Evolutionary conservation across 2,329 filamentous ascomycete species (phyloP).

Genomic region (Ambrosiella xylebori): DNA sequence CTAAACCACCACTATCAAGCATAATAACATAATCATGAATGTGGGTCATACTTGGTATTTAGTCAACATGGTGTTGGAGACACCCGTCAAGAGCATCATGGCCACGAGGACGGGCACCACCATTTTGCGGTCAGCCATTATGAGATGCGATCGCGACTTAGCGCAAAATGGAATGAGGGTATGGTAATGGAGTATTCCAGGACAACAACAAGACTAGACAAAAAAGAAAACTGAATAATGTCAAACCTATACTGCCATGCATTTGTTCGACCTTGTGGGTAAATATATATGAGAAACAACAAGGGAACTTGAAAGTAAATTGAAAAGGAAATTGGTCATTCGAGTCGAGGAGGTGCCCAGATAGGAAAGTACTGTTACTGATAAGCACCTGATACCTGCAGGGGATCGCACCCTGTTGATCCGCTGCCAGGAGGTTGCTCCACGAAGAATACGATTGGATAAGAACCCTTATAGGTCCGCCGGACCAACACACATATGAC

Average conservation of each 20-base stretch:
- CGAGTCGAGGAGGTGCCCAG: neutral
- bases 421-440: neutral
- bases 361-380: slow-evolving; percentile 4
- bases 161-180: neutral
- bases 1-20: neutral
- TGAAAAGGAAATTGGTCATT: neutral
- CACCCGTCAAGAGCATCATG: slow-evolving; percentile 93
- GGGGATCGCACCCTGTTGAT: neutral
- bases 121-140: slow-evolving; percentile 53
- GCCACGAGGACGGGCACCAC: slow-evolving; percentile 76
- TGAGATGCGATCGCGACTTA: slow-evolving; percentile 6
- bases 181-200: neutral
- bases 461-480: no score
- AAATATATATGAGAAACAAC: neutral
- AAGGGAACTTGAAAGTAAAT: neutral
- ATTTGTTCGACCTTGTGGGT: neutral
- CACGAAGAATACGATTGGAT: no score
- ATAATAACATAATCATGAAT: neutral
- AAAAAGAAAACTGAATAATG: neutral
- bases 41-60: slow-evolving; percentile 64
- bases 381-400: neutral
- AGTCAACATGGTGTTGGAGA: slow-evolving; percentile 91
- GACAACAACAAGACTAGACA: neutral
- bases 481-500: no score
- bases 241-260: neutral